phyloP scores from a whole-genome alignment of 2,329 filamentous ascomycete species.

The Arthrobotrys musiformis region DNA sequence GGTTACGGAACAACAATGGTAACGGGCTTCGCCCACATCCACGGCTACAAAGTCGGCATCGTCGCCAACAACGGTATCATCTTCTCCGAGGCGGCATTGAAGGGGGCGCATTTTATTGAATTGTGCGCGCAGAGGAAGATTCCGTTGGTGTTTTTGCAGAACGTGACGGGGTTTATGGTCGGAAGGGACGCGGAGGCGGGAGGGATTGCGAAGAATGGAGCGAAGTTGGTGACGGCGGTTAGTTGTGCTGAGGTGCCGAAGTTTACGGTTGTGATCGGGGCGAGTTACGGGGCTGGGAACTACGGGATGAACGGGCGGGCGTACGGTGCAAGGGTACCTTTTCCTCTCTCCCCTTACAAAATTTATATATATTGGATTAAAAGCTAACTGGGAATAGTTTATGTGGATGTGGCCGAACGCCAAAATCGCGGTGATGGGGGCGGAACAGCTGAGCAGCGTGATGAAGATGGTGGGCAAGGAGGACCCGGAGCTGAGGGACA shows the following conservation, averaged over 20 bases:
- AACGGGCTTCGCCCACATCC: slow-evolving; percentile 89
- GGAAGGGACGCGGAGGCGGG: slow-evolving; percentile 90
- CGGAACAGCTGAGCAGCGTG: slow-evolving; percentile 87
- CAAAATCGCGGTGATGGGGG: slow-evolving; percentile 92
- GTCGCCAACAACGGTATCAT: slow-evolving; percentile 96
- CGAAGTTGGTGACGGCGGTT: slow-evolving; percentile 94
- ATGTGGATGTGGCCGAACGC: slow-evolving; percentile 98
- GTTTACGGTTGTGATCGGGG: slow-evolving; percentile 93
- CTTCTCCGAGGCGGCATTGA: slow-evolving; percentile 86
- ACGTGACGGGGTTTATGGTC: slow-evolving; percentile 99
- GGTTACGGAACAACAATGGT: slow-evolving; percentile 89
- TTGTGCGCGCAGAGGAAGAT: slow-evolving; percentile 90
- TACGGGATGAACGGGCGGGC: slow-evolving; percentile 98
- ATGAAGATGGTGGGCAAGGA: slow-evolving; percentile 94
- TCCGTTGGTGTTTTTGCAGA: slow-evolving; percentile 92
- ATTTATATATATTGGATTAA: too few species aligned
- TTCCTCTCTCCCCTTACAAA: neutral
- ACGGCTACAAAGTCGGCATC: slow-evolving; percentile 90
- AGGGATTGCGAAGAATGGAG: slow-evolving; percentile 96
- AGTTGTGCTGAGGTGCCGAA: slow-evolving; percentile 95
- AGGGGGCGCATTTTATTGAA: slow-evolving; percentile 97
- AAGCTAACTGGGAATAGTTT: slow-evolving; percentile 53
- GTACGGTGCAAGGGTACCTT: slow-evolving; percentile 66
- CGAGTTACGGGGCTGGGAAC: slow-evolving; percentile 70
- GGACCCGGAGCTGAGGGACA: slow-evolving; percentile 80